Evolutionary conservation across 257 asterid genomes (phyloP), one percentile per base, ranked within the genome.

Genomic region (Ehretia macrophylla): DNA sequence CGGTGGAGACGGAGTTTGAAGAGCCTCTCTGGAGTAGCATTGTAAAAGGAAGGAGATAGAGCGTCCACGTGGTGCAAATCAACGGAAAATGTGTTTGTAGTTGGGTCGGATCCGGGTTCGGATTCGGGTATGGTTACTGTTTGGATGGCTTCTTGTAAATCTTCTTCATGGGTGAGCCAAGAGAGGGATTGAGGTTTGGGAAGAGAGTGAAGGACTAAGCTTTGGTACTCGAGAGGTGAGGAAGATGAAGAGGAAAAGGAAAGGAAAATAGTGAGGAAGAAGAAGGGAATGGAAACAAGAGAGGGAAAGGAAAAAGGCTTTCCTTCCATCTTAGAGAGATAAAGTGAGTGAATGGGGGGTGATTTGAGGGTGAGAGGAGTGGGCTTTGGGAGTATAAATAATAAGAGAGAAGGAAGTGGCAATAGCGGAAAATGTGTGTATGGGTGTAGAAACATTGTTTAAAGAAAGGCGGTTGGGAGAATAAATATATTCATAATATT

Each of bases 1-100:
- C 98, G 88, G 0, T 56, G 77, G 64, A 92, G 92, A 0, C 95
- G 95, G 69, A 69, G 80, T 0, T 61, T 59, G 75, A 91, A 91
- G 54, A 91, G 82, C 49, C 87, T 63, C 1, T 76, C 74, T 0
- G 91, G 91, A 38, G 94, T 78, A 6, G 84, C 63, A 50, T 75
- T 68, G 54, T 51, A 38, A 18, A 76, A 55, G n/a, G 62, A 42
- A 6, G 79, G 68, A 10, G 81, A 59, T 21, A 84, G 81, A 5
- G 57, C 62, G 68, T 92, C 98, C 0, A 92, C 75, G 21, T 84
- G 95, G 75, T 82, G 92, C 42, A 91, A 22, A 68, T 70, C 65
- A 1, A 84, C 47, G 0, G 87, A 80, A 57, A 87, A 76, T 11
- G 59, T 19, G 1, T 19, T 14, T 38, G 73, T 17, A 14, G 55